Evolutionary conservation across 768 basidiomycete genomes (phyloP).

Genomic region (Austroboletus eburneus): DNA sequence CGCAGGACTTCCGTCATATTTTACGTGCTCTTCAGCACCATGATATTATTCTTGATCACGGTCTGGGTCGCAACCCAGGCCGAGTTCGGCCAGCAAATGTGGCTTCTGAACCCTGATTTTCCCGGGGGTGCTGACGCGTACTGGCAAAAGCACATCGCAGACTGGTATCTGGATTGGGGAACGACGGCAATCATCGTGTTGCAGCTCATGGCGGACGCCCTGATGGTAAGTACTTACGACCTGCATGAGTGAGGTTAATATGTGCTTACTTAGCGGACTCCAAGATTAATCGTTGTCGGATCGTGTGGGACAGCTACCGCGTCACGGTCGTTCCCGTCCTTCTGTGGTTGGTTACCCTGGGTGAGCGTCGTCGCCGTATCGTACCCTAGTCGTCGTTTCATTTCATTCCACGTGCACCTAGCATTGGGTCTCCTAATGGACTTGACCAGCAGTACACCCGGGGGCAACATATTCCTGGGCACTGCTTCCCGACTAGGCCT

Average conservation of each 20-base stretch:
- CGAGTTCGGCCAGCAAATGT: conserved; percentile 31
- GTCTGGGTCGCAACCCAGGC: conserved; percentile 23
- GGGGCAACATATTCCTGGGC: conserved; percentile 16
- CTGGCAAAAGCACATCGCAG: conserved; percentile 19
- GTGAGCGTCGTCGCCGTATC: conserved; percentile 6
- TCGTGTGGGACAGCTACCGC: conserved; percentile 28
- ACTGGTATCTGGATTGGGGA: conserved; percentile 29
- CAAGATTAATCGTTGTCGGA: conserved; percentile 40
- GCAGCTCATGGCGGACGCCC: conserved; percentile 35
- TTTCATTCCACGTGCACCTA: neutral
- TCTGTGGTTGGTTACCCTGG: conserved; percentile 21
- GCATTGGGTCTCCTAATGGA: conserved; percentile 16
- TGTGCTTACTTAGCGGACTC: no score
- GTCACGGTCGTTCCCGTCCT: conserved; percentile 12
- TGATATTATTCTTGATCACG: conserved; percentile 28
- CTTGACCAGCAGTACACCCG: conserved; percentile 12
- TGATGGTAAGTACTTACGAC: no score
- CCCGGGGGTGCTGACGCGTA: conserved; percentile 36
- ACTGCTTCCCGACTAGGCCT: conserved; percentile 9
- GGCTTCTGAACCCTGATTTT: conserved; percentile 31
- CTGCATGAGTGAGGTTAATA: no score
- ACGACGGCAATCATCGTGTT: conserved; percentile 23
- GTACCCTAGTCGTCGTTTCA: neutral
- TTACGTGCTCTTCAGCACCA: conserved; percentile 24
- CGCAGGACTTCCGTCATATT: conserved; percentile 10